Evolutionary conservation across 345 rosid genomes (phyloP), one percentile per base, ranked within the genome.

Genomic region (Eucalyptus guilfoylei): DNA sequence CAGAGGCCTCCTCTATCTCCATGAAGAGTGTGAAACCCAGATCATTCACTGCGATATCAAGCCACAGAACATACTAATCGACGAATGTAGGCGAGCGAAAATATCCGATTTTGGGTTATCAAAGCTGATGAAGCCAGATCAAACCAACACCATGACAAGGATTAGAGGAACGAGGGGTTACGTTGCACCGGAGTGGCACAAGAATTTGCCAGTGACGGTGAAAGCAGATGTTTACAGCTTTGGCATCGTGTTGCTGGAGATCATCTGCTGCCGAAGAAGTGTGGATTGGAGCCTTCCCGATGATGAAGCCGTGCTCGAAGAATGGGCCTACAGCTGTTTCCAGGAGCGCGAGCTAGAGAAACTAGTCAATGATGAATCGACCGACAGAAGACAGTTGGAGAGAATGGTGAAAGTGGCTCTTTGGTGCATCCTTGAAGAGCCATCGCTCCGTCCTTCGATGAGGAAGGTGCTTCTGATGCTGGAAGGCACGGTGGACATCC

Each of bases 31-130:
- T 8, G 81, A 90, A 69, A 88, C 91, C 3, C 91, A 89, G 52
- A 91, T 93, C 89, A 89, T 91, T 87, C 92, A 89, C 54, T 93
- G 92, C 23, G 91, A 91, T 52, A 89, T 93, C 42, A 91, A 93
- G 52, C 91, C 92, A 17, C 87, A 67, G 26, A 89, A 91, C 87
- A 91, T 90, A 67, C 89, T 91, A 40, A 90, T 91, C 81, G 90
- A 92, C 30, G 89, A 91, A 69, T 13, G 47, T 15, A 69, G 62
- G 24, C 30, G 49, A 80, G 89, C 92, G 4, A 92, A 89, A 87
- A 88, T 93, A 40, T 86, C 92, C 1, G 92, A 92, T 67, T 90
- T 92, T 13, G 91, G 93, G 64, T 47, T 91, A 80, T 91, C 93
- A 42, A 91, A 92, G 88, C 67, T 91, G 87, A 32, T 90, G 91